A percentile compares a stretch with the other conserved stretches of the same genome.
Conservation (phyloP, 495 filamentous ascomycete species). For the Penicillium steckii region DNA sequence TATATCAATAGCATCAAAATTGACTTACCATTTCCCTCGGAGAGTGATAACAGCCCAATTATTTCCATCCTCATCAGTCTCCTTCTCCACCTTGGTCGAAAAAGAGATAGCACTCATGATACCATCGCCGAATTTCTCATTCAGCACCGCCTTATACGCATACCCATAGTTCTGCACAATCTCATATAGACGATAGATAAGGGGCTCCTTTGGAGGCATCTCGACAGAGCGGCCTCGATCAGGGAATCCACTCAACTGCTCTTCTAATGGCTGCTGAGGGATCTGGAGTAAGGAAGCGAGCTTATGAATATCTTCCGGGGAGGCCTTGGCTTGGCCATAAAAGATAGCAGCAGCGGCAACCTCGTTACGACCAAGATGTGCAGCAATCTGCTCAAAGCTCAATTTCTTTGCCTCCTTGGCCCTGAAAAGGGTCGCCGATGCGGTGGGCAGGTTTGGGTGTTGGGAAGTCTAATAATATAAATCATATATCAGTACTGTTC, state of each 20-base stretch:
- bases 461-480: constrained; percentile 38
- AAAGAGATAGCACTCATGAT: constrained; percentile 99
- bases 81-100: constrained; percentile 92
- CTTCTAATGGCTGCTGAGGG: constrained; percentile 51
- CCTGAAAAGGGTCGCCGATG: constrained; percentile 74
- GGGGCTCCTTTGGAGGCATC: constrained; percentile 91
- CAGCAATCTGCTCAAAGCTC: constrained; percentile 78
- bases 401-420: constrained; percentile 75
- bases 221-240: constrained; percentile 81
- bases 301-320: constrained; percentile 70
- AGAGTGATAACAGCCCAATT: constrained; percentile 89
- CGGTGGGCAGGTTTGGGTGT: constrained; percentile 59
- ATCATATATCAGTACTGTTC: no score
- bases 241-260: constrained; percentile 70
- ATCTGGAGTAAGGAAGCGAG: constrained; percentile 69
- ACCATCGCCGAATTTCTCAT: constrained; percentile 98
- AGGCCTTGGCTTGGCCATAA: constrained; percentile 87
- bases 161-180: constrained; percentile 98
- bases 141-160: constrained; percentile 93
- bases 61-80: constrained; percentile 79
- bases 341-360: constrained; percentile 91
- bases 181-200: constrained; percentile 94
- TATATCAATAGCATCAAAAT: background rate
- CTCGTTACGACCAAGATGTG: constrained; percentile 77
- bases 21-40: constrained; percentile 82